Evolutionary conservation across 768 basidiomycete species (phyloP).

Genomic region (Sutorius australiensis): DNA sequence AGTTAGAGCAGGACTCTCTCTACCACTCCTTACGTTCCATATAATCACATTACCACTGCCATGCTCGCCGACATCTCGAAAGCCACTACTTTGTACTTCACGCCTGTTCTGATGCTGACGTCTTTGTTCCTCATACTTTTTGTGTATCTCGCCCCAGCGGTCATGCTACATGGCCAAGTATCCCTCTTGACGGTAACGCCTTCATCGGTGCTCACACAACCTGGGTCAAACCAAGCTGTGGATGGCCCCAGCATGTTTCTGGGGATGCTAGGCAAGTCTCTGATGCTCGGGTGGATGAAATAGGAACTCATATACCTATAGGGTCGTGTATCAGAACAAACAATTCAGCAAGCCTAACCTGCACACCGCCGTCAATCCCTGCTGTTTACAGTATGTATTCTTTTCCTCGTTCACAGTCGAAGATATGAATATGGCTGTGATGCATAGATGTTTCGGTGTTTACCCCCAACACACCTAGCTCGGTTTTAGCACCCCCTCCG

Average conservation of each 20-base stretch:
- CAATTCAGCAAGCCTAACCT: constrained; percentile 49
- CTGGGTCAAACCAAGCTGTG: constrained; percentile 31
- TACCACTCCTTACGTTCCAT: background rate
- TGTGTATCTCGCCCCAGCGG: constrained; percentile 61
- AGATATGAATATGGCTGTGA: background rate
- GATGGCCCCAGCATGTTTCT: constrained; percentile 71
- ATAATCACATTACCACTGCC: background rate
- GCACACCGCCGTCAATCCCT: constrained; percentile 51
- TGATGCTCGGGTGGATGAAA: background rate
- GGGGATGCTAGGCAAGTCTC: constrained; percentile 59
- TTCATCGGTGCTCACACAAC: constrained; percentile 40
- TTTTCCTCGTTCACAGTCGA: background rate
- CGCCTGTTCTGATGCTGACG: constrained; percentile 62
- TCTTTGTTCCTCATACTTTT: constrained; percentile 64
- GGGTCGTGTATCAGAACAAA: constrained; percentile 63
- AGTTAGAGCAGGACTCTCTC: constrained; percentile 23
- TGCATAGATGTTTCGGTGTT: constrained; percentile 60
- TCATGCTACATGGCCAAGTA: constrained; percentile 58
- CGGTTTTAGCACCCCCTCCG: constrained; percentile 57
- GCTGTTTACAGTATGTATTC: constrained; percentile 57
- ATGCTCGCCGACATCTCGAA: constrained; percentile 76
- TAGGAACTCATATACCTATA: constrained; percentile 23
- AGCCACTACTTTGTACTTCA: constrained; percentile 61
- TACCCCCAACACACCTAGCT: constrained; percentile 50
- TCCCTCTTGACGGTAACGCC: constrained; percentile 63